phyloP scores from a whole-genome alignment of 2,329 filamentous ascomycete species.

The Verticillium tricorpus region DNA sequence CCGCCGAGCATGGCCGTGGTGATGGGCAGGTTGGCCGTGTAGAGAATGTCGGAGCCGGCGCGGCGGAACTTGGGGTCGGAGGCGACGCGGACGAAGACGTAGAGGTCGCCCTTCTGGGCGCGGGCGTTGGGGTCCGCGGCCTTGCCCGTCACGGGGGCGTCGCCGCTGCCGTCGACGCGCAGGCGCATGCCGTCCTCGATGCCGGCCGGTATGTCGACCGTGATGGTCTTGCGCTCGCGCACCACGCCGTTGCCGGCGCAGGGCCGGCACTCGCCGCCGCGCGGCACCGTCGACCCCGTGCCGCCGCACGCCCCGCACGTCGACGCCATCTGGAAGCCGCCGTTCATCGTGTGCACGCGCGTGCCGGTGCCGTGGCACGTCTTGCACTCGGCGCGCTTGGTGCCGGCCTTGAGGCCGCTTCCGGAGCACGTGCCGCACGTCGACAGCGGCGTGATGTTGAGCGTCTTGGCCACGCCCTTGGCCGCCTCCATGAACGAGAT shows the following conservation, averaged over 20 bases:
- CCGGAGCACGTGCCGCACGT: slow-evolving; percentile 80
- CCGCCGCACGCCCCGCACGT: slow-evolving; percentile 82
- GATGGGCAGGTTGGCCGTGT: slow-evolving; percentile 85
- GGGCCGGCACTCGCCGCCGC: slow-evolving; percentile 72
- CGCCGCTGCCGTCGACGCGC: slow-evolving; percentile 79
- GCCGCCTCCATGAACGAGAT: slow-evolving; percentile 96
- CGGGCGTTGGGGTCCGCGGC: slow-evolving; percentile 57
- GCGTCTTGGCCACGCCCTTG: slow-evolving; percentile 84
- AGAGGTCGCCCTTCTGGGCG: slow-evolving; percentile 79
- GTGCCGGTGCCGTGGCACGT: slow-evolving; percentile 83
- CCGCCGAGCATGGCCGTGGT: slow-evolving; percentile 92
- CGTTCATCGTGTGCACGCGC: slow-evolving; percentile 81
- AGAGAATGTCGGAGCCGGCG: slow-evolving; percentile 82
- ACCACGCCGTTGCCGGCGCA: slow-evolving; percentile 83
- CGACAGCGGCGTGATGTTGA: slow-evolving; percentile 76
- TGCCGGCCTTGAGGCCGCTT: slow-evolving; percentile 77
- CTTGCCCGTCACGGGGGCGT: slow-evolving; percentile 74
- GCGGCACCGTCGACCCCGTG: slow-evolving; percentile 69
- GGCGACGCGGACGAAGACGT: slow-evolving; percentile 85
- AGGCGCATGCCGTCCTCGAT: slow-evolving; percentile 96
- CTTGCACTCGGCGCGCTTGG: slow-evolving; percentile 68
- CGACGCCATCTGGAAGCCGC: slow-evolving; percentile 93
- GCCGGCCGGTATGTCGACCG: slow-evolving; percentile 87
- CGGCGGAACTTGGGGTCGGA: slow-evolving; percentile 86
- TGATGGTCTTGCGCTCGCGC: slow-evolving; percentile 76